phyloP scores from a whole-genome alignment of 2,329 filamentous ascomycete species.

The Elsinoe fawcettii region DNA sequence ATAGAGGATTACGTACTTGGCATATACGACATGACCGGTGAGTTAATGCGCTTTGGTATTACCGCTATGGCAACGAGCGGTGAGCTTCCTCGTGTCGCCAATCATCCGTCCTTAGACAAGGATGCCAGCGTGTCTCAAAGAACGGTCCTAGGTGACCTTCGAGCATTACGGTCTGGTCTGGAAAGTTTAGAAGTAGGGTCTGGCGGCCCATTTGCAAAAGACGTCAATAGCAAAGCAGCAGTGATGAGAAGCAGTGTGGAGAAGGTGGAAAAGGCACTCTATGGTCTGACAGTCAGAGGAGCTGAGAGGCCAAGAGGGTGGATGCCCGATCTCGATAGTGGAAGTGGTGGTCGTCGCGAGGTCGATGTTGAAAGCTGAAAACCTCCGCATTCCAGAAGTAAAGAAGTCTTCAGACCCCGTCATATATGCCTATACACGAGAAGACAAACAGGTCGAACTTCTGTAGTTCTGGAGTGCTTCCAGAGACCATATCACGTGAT shows the following conservation, averaged over 20 bases:
- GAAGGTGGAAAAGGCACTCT: conserved; percentile 88
- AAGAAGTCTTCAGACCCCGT: neutral
- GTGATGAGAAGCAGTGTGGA: conserved; percentile 82
- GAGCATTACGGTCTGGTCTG: conserved; percentile 66
- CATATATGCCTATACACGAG: neutral
- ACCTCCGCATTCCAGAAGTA: neutral
- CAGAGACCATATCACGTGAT: neutral
- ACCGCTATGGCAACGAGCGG: conserved; percentile 74
- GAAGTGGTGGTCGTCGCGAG: conserved; percentile 28
- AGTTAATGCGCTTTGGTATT: conserved; percentile 95
- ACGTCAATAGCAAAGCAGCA: conserved; percentile 71
- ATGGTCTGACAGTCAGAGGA: conserved; percentile 78
- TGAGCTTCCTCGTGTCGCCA: conserved; percentile 32
- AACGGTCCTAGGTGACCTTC: conserved; percentile 71
- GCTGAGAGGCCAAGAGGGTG: conserved; percentile 85
- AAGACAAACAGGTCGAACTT: neutral
- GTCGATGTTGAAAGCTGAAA: conserved; percentile 35
- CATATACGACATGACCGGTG: conserved; percentile 86
- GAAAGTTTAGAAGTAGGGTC: conserved; percentile 59
- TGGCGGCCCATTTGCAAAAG: conserved; percentile 48
- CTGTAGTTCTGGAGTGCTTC: too few species aligned
- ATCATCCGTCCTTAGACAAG: conserved; percentile 32
- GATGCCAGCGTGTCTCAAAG: conserved; percentile 34
- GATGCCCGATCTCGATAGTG: conserved; percentile 65
- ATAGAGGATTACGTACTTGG: conserved; percentile 83